A percentile compares a stretch with the other conserved stretches of the same genome.
Conservation (phyloP, 352 stramenopile genomes). For the Pythium vanterpoolii region DNA sequence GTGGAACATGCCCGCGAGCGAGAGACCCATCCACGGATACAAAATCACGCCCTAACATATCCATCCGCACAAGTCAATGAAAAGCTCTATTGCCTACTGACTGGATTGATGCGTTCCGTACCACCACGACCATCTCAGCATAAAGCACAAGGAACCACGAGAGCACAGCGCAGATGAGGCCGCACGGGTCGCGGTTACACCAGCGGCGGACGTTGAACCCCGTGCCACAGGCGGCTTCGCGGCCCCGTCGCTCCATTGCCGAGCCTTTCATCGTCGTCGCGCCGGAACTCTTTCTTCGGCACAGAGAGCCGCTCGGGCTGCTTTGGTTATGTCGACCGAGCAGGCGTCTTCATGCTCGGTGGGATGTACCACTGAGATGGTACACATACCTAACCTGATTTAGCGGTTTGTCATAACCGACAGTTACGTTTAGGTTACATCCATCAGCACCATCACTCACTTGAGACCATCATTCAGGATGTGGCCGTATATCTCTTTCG, state of each 20-base stretch:
- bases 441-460: conserved; percentile 21
- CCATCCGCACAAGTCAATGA: not conserved
- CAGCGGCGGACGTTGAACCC: conserved; percentile 82
- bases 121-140: conserved; percentile 88
- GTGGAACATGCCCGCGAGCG: conserved; percentile 60
- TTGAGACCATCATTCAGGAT: conserved; percentile 3
- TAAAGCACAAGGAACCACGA: conserved; percentile 91
- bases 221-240: conserved; percentile 59
- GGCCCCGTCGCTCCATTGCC: conserved; percentile 33
- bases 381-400: conserved; percentile 1
- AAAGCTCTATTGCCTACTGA: too few relatives aligned
- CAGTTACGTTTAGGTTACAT: not conserved
- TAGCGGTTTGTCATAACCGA: not conserved
- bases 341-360: too few relatives aligned
- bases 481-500: conserved; percentile 7
- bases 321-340: too few relatives aligned
- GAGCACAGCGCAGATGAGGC: conserved; percentile 86
- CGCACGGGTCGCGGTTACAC: conserved; percentile 91
- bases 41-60: conserved; percentile 70
- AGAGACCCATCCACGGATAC: conserved; percentile 89
- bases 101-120: too few relatives aligned
- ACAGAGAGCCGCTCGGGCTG: not conserved
- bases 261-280: conserved; percentile 24
- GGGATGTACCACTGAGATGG: not conserved
- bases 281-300: not conserved